A percentile compares a stretch with the other conserved stretches of the same genome.
Conservation (phyloP, 345 rosid genomes). For the Carallia pectinifolia region DNA sequence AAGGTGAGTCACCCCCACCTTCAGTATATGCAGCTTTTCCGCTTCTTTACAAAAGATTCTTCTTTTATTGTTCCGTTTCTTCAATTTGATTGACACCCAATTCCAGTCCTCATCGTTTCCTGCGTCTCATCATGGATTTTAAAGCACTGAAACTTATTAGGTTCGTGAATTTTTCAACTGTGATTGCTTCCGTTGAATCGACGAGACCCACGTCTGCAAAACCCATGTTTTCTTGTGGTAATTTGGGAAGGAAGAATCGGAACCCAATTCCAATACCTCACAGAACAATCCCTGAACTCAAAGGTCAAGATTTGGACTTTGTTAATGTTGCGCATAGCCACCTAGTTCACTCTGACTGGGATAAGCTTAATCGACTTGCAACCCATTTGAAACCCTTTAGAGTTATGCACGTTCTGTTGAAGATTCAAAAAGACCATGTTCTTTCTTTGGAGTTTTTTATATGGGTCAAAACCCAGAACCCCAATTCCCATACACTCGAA, state of each 20-base stretch:
- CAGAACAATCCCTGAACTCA: conserved; percentile 57
- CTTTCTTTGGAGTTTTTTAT: conserved; percentile 75
- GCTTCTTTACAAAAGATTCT: too few relatives aligned
- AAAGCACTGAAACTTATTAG: not conserved
- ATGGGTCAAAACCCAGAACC: conserved; percentile 50
- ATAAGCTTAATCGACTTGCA: conserved; percentile 45
- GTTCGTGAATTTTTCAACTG: conserved; percentile 34
- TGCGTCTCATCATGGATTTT: too few relatives aligned
- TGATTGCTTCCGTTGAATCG: conserved; percentile 11
- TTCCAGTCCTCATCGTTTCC: too few relatives aligned
- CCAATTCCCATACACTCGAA: conserved; percentile 52
- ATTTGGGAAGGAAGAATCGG: conserved; percentile 1
- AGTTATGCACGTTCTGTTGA: conserved; percentile 57
- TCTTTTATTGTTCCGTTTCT: too few relatives aligned
- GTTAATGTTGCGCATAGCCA: conserved; percentile 80
- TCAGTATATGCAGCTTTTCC: too few relatives aligned
- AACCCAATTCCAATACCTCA: conserved; percentile 63
- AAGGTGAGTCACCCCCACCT: not conserved
- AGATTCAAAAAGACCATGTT: conserved; percentile 58
- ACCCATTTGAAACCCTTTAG: conserved; percentile 50
- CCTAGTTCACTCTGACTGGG: conserved; percentile 80
- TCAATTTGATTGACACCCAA: too few relatives aligned
- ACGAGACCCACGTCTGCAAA: conserved; percentile 9
- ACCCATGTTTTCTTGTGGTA: conserved; percentile 14
- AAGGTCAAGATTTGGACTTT: conserved; percentile 79